Conservation (phyloP, 208 protist species). For the Porcisia deanei region DNA sequence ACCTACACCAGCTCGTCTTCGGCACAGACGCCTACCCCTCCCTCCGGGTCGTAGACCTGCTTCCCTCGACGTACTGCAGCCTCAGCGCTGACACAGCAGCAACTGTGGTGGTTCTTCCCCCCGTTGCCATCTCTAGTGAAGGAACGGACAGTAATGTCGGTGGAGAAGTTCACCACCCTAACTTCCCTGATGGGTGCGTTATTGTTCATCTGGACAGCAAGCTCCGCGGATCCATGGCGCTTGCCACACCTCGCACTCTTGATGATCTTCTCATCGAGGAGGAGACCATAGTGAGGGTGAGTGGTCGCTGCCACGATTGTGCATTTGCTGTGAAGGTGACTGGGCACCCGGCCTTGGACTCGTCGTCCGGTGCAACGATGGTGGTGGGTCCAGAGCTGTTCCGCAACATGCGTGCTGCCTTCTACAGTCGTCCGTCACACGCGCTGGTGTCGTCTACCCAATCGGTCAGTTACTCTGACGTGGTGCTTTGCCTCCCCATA, state of each 20-base stretch:
- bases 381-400: constrained; percentile 51
- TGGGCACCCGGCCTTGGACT: not conserved
- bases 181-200: constrained; percentile 7
- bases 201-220: constrained; percentile 41
- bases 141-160: not conserved
- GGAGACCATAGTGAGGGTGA: constrained; percentile 35
- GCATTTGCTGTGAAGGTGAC: constrained; percentile 33
- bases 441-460: not conserved
- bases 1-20: constrained; percentile 38
- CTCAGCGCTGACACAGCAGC: constrained; percentile 34
- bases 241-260: constrained; percentile 23
- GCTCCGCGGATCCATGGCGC: constrained; percentile 31
- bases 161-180: not conserved
- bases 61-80: constrained; percentile 47
- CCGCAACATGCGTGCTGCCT: constrained; percentile 64
- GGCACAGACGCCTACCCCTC: constrained; percentile 36
- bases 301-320: constrained; percentile 37
- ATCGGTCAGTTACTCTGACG: constrained; percentile 21
- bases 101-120: constrained; percentile 71
- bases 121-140: not conserved
- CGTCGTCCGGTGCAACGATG: constrained; percentile 1
- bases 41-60: constrained; percentile 60
- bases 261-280: constrained; percentile 37
- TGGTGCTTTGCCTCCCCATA: constrained; percentile 20
- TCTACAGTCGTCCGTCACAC: constrained; percentile 19